These are phyloP conservation scores for Cyberlindnera mycetangii DNA, from an alignment of 805 yeast genomes.

Conservation along the genomic window DNA sequence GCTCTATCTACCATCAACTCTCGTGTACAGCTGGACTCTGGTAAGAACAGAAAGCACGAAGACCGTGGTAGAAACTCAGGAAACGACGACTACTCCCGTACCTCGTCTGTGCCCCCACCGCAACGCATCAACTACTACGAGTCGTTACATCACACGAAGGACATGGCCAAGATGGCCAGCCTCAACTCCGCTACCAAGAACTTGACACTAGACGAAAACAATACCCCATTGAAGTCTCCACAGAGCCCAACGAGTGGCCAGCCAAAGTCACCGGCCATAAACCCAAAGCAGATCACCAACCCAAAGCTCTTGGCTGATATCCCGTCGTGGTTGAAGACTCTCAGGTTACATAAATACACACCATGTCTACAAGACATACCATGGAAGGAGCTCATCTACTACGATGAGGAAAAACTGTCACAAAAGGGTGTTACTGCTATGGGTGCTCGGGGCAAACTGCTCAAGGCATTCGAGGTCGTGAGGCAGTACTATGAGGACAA, in stretches of 20 bases:
- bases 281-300: conserved; percentile 49
- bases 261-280: conserved; percentile 43
- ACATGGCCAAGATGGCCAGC: conserved; percentile 21
- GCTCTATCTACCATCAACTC: conserved; percentile 65
- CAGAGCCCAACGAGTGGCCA: conserved; percentile 9
- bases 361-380: conserved; percentile 68
- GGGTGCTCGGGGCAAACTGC: conserved; percentile 91
- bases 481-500: conserved; percentile 49
- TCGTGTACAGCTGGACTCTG: conserved; percentile 41
- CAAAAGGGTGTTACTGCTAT: conserved; percentile 85
- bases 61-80: conserved; percentile 19
- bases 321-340: conserved; percentile 88
- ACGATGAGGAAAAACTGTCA: conserved; percentile 67
- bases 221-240: conserved; percentile 4
- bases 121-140: conserved; percentile 27
- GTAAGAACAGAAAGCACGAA: conserved; percentile 27
- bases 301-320: conserved; percentile 64
- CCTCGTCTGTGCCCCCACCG: conserved; percentile 28
- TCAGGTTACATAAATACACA: conserved; percentile 92
- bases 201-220: conserved; percentile 12
- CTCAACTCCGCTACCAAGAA: conserved; percentile 23
- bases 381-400: conserved; percentile 77
- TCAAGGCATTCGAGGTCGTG: conserved; percentile 88
- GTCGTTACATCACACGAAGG: conserved; percentile 9
- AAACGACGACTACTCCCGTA: conserved; percentile 11